Conservation (phyloP, 306 rosid genomes). For the Urtica urens region DNA sequence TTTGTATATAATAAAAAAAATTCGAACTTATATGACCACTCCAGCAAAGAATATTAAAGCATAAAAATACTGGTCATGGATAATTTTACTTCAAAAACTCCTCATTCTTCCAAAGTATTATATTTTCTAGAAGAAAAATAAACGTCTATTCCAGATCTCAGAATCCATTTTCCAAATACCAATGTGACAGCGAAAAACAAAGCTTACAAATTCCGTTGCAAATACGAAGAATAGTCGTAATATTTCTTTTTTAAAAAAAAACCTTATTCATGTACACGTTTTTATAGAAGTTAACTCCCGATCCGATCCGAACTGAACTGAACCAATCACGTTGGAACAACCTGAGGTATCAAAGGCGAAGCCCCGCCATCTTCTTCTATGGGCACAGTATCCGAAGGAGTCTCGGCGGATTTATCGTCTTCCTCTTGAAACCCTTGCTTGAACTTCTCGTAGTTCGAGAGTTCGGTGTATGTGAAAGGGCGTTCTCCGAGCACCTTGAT, state of each 20-base stretch:
- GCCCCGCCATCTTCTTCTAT: conserved; percentile 51
- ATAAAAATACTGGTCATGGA: no score
- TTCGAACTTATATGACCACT: no score
- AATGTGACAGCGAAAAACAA: conserved; percentile 15
- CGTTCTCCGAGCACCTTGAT: conserved; percentile 53
- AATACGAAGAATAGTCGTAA: conserved; percentile 8
- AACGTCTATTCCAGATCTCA: background rate
- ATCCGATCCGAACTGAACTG: background rate
- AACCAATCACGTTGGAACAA: conserved; percentile 46
- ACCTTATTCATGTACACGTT: conserved; percentile 46
- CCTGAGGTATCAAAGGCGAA: conserved; percentile 63
- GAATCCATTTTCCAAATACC: conserved; percentile 4
- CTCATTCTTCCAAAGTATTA: background rate
- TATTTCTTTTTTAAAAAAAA: background rate
- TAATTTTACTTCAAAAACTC: no score
- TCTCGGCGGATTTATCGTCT: conserved; percentile 33
- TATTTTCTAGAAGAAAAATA: no score
- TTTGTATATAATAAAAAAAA: no score
- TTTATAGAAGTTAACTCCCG: no score
- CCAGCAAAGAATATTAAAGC: no score
- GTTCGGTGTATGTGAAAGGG: conserved; percentile 50
- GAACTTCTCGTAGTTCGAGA: conserved; percentile 55
- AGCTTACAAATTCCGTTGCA: conserved; percentile 17
- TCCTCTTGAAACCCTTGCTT: conserved; percentile 50
- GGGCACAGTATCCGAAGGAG: conserved; percentile 14